Evolutionary conservation across 139 green algal species (phyloP).

Genomic region (Raphidocelis subcapitata): DNA sequence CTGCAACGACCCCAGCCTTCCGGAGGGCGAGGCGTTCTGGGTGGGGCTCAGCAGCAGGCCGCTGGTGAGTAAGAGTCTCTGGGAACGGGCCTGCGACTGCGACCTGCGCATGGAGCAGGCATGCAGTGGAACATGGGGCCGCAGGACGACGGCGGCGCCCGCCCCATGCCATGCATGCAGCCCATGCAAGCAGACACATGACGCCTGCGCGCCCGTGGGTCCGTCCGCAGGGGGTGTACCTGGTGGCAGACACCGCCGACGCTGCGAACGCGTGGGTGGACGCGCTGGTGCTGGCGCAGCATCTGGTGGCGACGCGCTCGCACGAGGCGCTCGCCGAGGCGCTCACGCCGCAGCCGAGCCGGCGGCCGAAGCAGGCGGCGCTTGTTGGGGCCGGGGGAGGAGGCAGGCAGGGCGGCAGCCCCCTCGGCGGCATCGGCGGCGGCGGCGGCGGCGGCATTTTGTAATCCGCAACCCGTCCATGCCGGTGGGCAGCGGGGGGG

Average conservation of each 20-base stretch:
- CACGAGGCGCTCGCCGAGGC: conserved; percentile 39
- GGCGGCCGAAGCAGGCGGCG: background rate
- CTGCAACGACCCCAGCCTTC: conserved; percentile 63
- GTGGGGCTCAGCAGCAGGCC: conserved; percentile 33
- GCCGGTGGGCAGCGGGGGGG: no score
- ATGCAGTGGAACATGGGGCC: background rate
- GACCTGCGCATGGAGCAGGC: no score
- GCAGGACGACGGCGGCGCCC: no score
- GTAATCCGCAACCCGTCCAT: no score
- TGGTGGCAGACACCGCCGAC: conserved; percentile 62
- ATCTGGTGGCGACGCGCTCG: conserved; percentile 33
- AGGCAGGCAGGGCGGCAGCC: no score
- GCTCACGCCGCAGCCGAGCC: conserved; percentile 13
- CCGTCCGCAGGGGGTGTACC: conserved; percentile 50
- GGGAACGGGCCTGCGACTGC: no score
- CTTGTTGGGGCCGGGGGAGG: no score
- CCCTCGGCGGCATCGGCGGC: no score
- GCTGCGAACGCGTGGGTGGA: conserved; percentile 74
- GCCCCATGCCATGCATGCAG: no score
- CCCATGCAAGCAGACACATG: no score
- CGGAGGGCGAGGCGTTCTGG: conserved; percentile 62
- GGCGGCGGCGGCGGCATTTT: no score
- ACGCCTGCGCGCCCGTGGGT: background rate
- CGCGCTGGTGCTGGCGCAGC: conserved; percentile 37
- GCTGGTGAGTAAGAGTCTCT: conserved; percentile 4